Base-by-base conservation (phyloP, 139 green algal genomes). In the Tetradesmus lagerheimii region DNA sequence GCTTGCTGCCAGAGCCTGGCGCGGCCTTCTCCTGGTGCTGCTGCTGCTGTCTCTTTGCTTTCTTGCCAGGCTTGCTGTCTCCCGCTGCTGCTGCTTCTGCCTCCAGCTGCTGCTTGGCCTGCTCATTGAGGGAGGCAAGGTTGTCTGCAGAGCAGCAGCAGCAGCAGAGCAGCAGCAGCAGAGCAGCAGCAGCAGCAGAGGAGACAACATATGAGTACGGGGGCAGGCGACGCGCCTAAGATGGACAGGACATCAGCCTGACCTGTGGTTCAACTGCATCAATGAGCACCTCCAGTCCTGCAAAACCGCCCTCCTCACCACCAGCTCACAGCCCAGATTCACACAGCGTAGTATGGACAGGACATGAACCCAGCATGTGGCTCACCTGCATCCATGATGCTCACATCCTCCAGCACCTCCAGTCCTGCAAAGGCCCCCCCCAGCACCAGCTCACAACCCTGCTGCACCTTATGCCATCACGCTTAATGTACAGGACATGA, bases 401-500 rank as follows among this genome's bases (percentile, higher is more conserved):
- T 80, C 35, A 80, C 50, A 45, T 94, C 90, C 4, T 97, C 91
- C 31, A 98, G 71, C 34, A 96, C 93, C 89, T 98, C 96, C n/a
- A 98, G 88, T 0, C 94, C 95, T 37, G 93, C 93, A 88, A 98
- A 98, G n/a, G 96, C 96, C 43, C 93, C 94, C 87, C 29, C 95
- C 94, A 16, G 92, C 89, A 1, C 96, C 96, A n/a, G n/a, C n/a
- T n/a, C n/a, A n/a, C n/a, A n/a, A n/a, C n/a, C n/a, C n/a, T n/a
- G n/a, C n/a, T n/a, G n/a, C 79, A 97, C 39, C 39, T 97, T 31
- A 4, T 71, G 57, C 25, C 20, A 11, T 18, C 47, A 62, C 20
- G 47, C 47, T 31, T 71, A 1, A 66, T 6, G 6, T 6, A 6
- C 53, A 29, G 18, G 53, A 25, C 53, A 5, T 66, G 25, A 9